Base-by-base conservation (phyloP, 805 yeast species). In the Sugiyamaella qingdaonensis region DNA sequence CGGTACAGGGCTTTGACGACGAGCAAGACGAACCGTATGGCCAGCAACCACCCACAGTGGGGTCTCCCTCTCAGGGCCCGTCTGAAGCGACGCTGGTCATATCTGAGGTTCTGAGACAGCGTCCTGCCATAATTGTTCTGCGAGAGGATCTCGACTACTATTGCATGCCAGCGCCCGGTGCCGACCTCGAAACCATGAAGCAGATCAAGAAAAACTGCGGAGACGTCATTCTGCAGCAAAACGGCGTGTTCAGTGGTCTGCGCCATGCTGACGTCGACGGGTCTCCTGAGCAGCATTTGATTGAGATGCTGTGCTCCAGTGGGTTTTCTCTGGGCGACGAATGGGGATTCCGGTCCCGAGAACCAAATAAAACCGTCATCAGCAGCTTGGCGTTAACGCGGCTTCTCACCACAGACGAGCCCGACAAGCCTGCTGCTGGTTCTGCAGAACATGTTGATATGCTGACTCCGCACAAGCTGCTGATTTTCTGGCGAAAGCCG, bases 401-500 rank as follows among this genome's bases (percentile, higher is more conserved):
- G 49, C 59, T 69, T 10, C 41, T 57, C 10, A 36, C 51, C 10
- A 52, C 34, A 14, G 46, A 45, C 32, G 36, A 13, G 5, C 33
- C 54, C 1, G 52, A 32, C 24, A 29, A 16, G 14, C 16, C 48
- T 43, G 52, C 45, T n/a, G 31, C 34, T 18, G 39, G 42, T 27
- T 49, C 10, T 19, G 36, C 13, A 14, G 16, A 31, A 2, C 32
- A 37, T 24, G 52, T 43, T 4, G 60, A 56, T 10, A 50, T 64
- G 41, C 60, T 68, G 10, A 69, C 73, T 31, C 64, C 74, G 2
- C 76, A 73, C 47, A 94, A 94, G 68, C 76, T 94, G 49, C 74
- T 94, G 35, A 72, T 94, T 49, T 94, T 94, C 66, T 94, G 99
- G 98, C 79, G 96, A 58, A 94, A 94, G 66, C 99, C 99, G 0